These are phyloP conservation scores for Ogataea sp. DNA, from an alignment of 805 yeast species.

Conservation along the genomic window DNA sequence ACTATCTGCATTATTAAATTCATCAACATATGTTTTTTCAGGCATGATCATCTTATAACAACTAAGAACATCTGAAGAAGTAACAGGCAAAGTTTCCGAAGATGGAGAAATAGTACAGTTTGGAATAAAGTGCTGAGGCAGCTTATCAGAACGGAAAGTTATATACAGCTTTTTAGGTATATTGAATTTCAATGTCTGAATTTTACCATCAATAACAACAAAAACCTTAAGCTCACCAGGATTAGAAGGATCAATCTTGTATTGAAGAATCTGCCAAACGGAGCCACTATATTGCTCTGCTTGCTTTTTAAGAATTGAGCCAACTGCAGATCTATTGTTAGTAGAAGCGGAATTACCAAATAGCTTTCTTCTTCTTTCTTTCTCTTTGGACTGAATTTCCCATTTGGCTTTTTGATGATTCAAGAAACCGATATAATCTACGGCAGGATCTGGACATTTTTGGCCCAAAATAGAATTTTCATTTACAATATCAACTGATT, in stretches of 20 bases:
- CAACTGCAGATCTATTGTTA: constrained; percentile 52
- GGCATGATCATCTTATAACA: constrained; percentile 63
- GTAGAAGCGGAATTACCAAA: constrained; percentile 55
- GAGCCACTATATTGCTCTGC: constrained; percentile 73
- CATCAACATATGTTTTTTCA: constrained; percentile 51
- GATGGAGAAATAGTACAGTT: constrained; percentile 49
- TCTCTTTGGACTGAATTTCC: constrained; percentile 66
- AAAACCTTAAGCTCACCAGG: constrained; percentile 78
- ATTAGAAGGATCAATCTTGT: constrained; percentile 39
- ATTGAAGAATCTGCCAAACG: constrained; percentile 81
- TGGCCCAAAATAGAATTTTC: constrained; percentile 40
- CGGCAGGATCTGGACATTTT: constrained; percentile 57
- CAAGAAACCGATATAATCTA: constrained; percentile 62
- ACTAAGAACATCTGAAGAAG: constrained; percentile 38
- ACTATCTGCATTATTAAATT: constrained; percentile 49
- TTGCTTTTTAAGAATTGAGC: constrained; percentile 63
- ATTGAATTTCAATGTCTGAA: constrained; percentile 66
- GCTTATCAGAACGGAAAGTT: constrained; percentile 43
- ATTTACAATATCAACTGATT: constrained; percentile 26
- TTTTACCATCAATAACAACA: constrained; percentile 58
- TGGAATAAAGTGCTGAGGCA: constrained; percentile 27
- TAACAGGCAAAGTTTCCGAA: constrained; percentile 62
- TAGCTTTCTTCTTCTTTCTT: constrained; percentile 62
- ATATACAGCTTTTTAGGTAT: constrained; percentile 70
- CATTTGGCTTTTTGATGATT: constrained; percentile 81